phyloP scores from a whole-genome alignment of 2,329 filamentous ascomycete genomes.

The Amphichorda felina region DNA sequence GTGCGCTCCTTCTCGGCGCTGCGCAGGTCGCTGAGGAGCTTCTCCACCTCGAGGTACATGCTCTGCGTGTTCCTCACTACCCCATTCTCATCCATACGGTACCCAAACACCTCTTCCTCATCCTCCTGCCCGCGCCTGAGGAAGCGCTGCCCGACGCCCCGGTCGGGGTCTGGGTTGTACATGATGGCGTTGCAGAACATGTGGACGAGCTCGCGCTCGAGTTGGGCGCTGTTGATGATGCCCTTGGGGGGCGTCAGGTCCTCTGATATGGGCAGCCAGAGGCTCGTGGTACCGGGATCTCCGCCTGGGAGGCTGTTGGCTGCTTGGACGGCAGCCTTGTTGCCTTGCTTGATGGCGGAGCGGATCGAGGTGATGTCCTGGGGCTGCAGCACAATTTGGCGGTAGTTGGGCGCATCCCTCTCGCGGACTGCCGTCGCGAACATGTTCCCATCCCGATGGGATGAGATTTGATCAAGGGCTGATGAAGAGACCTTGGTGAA shows the following conservation, averaged over 20 bases:
- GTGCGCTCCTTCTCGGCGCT: constrained; percentile 52
- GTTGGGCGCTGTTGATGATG: constrained; percentile 85
- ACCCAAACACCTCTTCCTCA: constrained; percentile 38
- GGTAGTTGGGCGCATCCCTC: constrained; percentile 65
- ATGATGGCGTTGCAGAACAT: constrained; percentile 99
- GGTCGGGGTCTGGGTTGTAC: constrained; percentile 82
- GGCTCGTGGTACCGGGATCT: constrained; percentile 41
- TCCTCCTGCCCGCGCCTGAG: constrained; percentile 30
- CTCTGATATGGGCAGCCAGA: constrained; percentile 57
- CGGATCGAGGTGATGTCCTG: constrained; percentile 72
- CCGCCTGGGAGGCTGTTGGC: constrained; percentile 49
- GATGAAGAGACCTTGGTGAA: constrained; percentile 63
- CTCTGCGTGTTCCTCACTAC: constrained; percentile 78
- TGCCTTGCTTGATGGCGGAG: constrained; percentile 62
- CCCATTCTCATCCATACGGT: constrained; percentile 68
- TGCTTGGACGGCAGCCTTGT: constrained; percentile 48
- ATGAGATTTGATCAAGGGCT: constrained; percentile 64
- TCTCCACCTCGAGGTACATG: constrained; percentile 84
- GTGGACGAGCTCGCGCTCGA: constrained; percentile 86
- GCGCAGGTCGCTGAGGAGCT: constrained; percentile 63
- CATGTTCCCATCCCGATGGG: constrained; percentile 68
- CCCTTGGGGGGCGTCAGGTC: constrained; percentile 77
- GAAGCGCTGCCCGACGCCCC: constrained; percentile 55
- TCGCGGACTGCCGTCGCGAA: constrained; percentile 68
- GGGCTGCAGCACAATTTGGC: constrained; percentile 59